Percentiles rank a stretch among this genome's conserved stretches.
Evolutionary conservation across 371 early-diverging fungal species (phyloP).

Genomic region (Haplosporangium sp.): DNA sequence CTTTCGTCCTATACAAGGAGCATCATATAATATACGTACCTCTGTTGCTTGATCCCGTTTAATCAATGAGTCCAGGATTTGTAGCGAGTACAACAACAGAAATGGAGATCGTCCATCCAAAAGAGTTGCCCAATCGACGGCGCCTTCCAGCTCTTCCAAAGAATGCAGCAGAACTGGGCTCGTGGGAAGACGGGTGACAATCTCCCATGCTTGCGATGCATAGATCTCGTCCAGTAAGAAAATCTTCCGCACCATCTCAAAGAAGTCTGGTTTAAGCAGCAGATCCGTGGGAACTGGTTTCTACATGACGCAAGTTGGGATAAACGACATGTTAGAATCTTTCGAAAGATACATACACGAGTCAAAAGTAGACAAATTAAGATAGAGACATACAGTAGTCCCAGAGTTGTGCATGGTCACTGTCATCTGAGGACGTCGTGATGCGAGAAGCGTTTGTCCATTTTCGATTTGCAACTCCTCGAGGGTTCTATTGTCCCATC

Average conservation of each 20-base stretch:
- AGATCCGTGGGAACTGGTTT: slow-evolving; percentile 43
- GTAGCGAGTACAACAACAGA: slow-evolving; percentile 57
- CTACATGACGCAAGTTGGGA: slow-evolving; percentile 2
- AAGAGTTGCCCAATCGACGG: slow-evolving; percentile 49
- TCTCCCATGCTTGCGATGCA: slow-evolving; percentile 59
- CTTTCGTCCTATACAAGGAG: no score
- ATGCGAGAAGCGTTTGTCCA: slow-evolving; percentile 44
- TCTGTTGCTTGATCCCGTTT: slow-evolving; percentile 40
- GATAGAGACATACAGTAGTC: background rate
- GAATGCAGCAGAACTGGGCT: slow-evolving; percentile 49
- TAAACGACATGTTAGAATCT: no score
- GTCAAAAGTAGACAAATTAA: background rate
- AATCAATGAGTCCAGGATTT: slow-evolving; percentile 56
- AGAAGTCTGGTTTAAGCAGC: slow-evolving; percentile 50
- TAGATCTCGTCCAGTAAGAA: slow-evolving; percentile 58
- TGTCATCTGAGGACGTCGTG: slow-evolving; percentile 16
- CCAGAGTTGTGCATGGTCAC: background rate
- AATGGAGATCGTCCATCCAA: slow-evolving; percentile 58
- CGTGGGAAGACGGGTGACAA: slow-evolving; percentile 56
- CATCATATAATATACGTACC: background rate
- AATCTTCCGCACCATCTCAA: slow-evolving; percentile 56
- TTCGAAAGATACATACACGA: background rate
- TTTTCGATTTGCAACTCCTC: slow-evolving; percentile 53
- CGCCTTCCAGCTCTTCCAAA: slow-evolving; percentile 33
- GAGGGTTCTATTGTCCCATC: slow-evolving; percentile 45